Evolutionary conservation across 306 rosid genomes (phyloP).

Genomic region (Vigna angularis): DNA sequence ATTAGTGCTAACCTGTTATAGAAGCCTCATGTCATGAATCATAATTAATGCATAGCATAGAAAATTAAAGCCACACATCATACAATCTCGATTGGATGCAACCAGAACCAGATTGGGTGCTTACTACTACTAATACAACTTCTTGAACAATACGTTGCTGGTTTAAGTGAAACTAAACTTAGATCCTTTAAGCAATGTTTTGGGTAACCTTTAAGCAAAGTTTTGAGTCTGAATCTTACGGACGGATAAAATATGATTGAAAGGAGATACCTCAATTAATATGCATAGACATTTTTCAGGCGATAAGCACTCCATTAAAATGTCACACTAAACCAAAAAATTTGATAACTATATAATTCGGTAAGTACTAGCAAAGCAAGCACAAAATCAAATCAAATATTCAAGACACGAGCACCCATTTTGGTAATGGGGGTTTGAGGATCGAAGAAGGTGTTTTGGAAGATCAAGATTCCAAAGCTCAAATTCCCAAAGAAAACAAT

Average conservation of each 20-base stretch:
- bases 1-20: not conserved
- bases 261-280: not conserved
- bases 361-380: not conserved
- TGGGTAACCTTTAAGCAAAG: not conserved
- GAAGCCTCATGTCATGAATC: not conserved
- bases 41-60: not conserved
- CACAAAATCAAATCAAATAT: slow-evolving; percentile 14
- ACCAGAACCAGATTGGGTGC: not conserved
- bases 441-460: not conserved
- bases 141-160: too few species aligned
- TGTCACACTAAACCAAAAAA: not conserved
- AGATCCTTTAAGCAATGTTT: not conserved
- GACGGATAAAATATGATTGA: not conserved
- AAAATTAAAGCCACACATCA: slow-evolving; percentile 14
- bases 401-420: not conserved
- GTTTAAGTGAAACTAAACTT: not conserved
- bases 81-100: not conserved
- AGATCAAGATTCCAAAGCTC: slow-evolving; percentile 8
- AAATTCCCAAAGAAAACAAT: slow-evolving; percentile 9
- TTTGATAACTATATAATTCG: not conserved
- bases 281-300: not conserved
- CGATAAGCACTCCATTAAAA: too few species aligned
- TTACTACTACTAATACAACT: not conserved
- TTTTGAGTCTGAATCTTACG: not conserved
- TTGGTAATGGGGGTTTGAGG: not conserved